Evolutionary conservation across 23 red algal species (phyloP), one percentile per base, ranked within the genome.

Genomic region (Chondrus crispus): DNA sequence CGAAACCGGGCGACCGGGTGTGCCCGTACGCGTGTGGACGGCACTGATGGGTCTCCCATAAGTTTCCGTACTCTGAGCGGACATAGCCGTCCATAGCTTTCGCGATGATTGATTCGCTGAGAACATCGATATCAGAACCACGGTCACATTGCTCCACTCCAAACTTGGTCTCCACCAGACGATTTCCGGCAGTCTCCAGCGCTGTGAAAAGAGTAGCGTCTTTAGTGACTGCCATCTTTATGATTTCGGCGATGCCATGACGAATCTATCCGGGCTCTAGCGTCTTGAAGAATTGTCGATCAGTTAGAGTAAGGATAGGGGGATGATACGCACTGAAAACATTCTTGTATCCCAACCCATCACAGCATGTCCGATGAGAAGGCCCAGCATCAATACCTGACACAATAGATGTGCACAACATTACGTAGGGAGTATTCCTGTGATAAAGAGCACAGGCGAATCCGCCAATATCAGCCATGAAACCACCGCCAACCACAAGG

Each of bases 141-240:
- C 38, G 46, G n/a, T 86, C 82, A 26, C 74, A 82, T 36, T 84
- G 72, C 55, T 94, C 92, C 26, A 94, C 71, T 16, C 92, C 92
- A 42, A 94, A 87, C 42, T 94, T 94, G 26, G 92, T 82, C 19
- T 87, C 60, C 5, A 94, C 82, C 2, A 94, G 84, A 49, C 41
- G 18, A 10, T 62, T 79, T 19, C 92, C 92, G 22, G 92, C 92
- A 20, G 49, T 32, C 52, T 94, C 92, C 20, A 94, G 52, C 20
- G 44, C 82, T 4, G 68, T 38, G 74, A 94, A 94, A 4, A 94
- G 52, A 16, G 83, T 62, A 1, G 35, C 26, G 55, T 94, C 92
- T 40, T 94, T 94, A 11, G 92, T 94, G 1, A 94, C 92, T 18
- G 92, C 92, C 92, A 94, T 94, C 48, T 94, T 94, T 36, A 94